A percentile compares a stretch with the other conserved stretches of the same genome.
Conservation (phyloP, 2,329 filamentous ascomycete genomes). For the Dactylellina drechsleri region DNA sequence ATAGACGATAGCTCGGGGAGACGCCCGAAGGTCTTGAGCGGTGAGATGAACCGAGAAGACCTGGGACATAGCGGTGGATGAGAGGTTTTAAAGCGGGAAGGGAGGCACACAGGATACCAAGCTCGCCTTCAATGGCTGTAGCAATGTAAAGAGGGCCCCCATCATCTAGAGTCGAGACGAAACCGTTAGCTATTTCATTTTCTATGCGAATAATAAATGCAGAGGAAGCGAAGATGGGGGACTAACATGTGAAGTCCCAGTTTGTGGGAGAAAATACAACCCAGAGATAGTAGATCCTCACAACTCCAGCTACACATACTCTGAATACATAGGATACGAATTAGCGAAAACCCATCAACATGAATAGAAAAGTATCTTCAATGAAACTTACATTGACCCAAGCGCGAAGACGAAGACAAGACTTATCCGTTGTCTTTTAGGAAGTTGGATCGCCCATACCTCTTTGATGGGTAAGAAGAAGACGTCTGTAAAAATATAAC, state of each 20-base stretch:
- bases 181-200: not conserved
- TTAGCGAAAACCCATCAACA: not conserved
- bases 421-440: conserved; percentile 51
- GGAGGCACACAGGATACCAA: conserved; percentile 51
- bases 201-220: too few species aligned
- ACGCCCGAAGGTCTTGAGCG: conserved; percentile 29
- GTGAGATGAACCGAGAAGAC: conserved; percentile 34
- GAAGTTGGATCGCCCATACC: conserved; percentile 52
- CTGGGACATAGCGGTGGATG: conserved; percentile 42
- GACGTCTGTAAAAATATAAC: conserved; percentile 14
- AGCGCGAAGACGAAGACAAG: conserved; percentile 51
- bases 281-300: conserved; percentile 54
- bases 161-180: conserved; percentile 13
- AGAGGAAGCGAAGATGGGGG: too few species aligned
- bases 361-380: too few species aligned
- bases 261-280: conserved; percentile 43
- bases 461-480: conserved; percentile 50
- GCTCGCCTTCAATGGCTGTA: conserved; percentile 52
- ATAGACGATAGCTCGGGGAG: conserved; percentile 43
- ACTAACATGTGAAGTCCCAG: conserved; percentile 51
- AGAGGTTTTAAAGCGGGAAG: conserved; percentile 51
- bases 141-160: conserved; percentile 48
- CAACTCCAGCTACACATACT: conserved; percentile 50
- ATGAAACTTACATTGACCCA: conserved; percentile 46
- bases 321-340: not conserved